phyloP scores from a whole-genome alignment of 2,329 filamentous ascomycete genomes.

The Diplodia scrobiculata region DNA sequence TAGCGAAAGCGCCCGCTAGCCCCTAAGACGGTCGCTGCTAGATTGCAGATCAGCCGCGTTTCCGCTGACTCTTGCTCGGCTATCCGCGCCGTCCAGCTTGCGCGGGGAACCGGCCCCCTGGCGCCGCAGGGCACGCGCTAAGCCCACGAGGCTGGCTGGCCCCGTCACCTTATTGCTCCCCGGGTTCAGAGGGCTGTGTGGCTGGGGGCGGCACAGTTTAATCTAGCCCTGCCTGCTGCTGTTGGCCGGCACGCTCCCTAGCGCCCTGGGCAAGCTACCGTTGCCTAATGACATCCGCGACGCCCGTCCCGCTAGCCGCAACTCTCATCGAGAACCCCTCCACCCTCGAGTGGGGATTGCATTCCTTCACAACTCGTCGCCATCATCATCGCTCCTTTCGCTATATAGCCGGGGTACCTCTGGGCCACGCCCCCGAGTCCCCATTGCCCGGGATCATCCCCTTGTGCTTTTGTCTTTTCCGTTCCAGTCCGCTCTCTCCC shows the following conservation, averaged over 20 bases:
- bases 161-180: slow-evolving; percentile 2
- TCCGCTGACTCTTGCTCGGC: slow-evolving; percentile 5
- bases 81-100: neutral
- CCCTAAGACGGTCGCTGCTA: neutral
- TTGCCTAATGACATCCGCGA: neutral
- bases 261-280: too few species aligned
- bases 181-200: neutral
- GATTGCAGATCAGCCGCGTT: slow-evolving; percentile 15
- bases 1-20: neutral
- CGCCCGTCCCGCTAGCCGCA: neutral
- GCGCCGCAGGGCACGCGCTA: neutral
- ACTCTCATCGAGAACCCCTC: neutral
- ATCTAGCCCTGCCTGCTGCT: too few species aligned
- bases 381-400: neutral
- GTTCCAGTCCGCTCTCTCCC: neutral
- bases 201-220: neutral
- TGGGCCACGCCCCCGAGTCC: neutral
- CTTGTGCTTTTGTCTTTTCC: neutral
- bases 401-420: neutral
- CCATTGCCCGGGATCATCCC: neutral
- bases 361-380: neutral
- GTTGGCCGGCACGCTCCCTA: too few species aligned
- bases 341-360: neutral
- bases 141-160: slow-evolving; percentile 1
- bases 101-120: slow-evolving; percentile 9